phyloP scores from a whole-genome alignment of 495 filamentous ascomycete genomes.

The Amorphotheca resinae region DNA sequence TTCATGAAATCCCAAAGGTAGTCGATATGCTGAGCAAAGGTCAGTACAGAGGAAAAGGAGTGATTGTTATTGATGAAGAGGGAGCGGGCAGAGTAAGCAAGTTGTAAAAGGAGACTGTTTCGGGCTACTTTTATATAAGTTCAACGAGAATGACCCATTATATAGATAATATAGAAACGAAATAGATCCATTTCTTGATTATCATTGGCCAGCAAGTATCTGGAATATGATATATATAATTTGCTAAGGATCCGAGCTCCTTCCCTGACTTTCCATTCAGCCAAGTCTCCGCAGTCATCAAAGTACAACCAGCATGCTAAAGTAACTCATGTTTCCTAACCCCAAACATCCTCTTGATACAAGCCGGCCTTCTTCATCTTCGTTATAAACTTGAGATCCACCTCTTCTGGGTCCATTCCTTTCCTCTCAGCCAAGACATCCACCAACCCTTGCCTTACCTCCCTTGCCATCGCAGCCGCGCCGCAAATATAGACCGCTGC shows the following conservation, averaged over 20 bases:
- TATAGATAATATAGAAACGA: too few species aligned
- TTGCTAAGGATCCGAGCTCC: too few species aligned
- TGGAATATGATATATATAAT: too few species aligned
- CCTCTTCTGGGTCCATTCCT: slow-evolving; percentile 26
- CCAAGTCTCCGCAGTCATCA: too few species aligned
- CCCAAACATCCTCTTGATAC: slow-evolving; percentile 40
- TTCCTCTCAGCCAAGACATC: slow-evolving; percentile 20
- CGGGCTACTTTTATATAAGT: too few species aligned
- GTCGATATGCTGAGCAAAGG: slow-evolving; percentile 35
- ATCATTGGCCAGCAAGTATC: too few species aligned
- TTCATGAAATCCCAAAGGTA: slow-evolving; percentile 37
- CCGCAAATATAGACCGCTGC: slow-evolving; percentile 34
- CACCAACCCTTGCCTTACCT: slow-evolving; percentile 31
- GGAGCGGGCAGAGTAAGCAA: slow-evolving; percentile 11
- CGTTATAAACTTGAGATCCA: slow-evolving; percentile 31
- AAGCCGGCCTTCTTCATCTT: slow-evolving; percentile 32
- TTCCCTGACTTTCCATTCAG: too few species aligned
- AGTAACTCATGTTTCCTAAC: too few species aligned
- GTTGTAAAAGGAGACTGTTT: too few species aligned
- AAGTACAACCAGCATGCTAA: too few species aligned
- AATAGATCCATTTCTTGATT: too few species aligned
- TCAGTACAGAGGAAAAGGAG: slow-evolving; percentile 40
- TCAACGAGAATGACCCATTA: too few species aligned
- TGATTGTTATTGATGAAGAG: slow-evolving; percentile 34
- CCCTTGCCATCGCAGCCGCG: slow-evolving; percentile 35